Base-by-base conservation (phyloP, 495 filamentous ascomycete genomes). In the Podospora conica region DNA sequence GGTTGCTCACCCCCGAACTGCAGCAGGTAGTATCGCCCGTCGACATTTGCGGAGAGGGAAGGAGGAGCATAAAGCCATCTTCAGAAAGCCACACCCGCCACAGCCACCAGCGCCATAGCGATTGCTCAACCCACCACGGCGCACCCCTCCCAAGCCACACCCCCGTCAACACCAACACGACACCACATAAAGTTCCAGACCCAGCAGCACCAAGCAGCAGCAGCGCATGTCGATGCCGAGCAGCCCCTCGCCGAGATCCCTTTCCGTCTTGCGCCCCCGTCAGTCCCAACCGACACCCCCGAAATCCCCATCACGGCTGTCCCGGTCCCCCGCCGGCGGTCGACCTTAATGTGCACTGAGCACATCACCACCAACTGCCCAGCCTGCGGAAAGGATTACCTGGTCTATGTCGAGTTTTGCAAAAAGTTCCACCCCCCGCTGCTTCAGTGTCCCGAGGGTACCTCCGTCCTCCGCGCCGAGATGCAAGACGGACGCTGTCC, bases 341-440 rank as follows among this genome's bases (percentile, higher is more conserved):
- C 64, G 60, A 67, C 65, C 72, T 83, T 81, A 78, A 83, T 83
- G 81, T 83, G 81, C 73, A 78, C 72, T 68, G 79, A 81, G 80
- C 74, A 81, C 71, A 76, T 73, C 69, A 81, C 73, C 71, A 73
- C 62, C 63, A 73, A 79, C 68, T 83, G 81, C 78, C 77, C 78
- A 77, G 81, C 80, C 67, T 83, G 81, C 74, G 78, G 81, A 77
- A 82, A 82, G 70, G 73, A 77, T 69, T 83, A 82, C 65, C 71
- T 83, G 64, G 69, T 82, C 67, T 83, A 77, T 73, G 79, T 82
- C 70, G 78, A 81, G 62, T 81, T 83, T 66, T 83, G 81, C 72
- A 72, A 70, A 63, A 63, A 77, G 65, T 82, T 76, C 58, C 79
- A 77, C 67, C 81, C 79, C 27, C 80, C 81, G 20, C 57, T 80